phyloP scores from a whole-genome alignment of 1,284 basidiomycete genomes.

The Cutaneotrichosporon sp. region DNA sequence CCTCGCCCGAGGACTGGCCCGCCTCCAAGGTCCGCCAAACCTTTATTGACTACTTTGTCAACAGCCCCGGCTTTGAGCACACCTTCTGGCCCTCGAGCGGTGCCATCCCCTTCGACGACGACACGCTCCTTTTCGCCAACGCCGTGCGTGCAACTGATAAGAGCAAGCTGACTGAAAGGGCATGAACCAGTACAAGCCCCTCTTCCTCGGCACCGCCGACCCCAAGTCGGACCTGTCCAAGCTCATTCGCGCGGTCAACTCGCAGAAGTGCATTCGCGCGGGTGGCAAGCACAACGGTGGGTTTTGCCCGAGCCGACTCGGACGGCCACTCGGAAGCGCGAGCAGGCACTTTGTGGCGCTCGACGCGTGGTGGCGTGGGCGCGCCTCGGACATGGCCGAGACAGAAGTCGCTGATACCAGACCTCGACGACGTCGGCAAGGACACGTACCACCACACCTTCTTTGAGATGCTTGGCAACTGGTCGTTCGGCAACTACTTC shows the following conservation, averaged over 20 bases:
- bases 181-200: slow-evolving; percentile 98
- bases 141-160: slow-evolving; percentile 58
- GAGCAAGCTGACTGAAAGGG: slow-evolving; percentile 55
- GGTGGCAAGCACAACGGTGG: slow-evolving; percentile 97
- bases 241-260: slow-evolving; percentile 90
- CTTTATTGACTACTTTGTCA: slow-evolving; percentile 75
- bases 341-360: not conserved
- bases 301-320: slow-evolving; percentile 26
- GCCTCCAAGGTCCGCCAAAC: slow-evolving; percentile 69
- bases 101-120: slow-evolving; percentile 95
- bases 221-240: slow-evolving; percentile 83
- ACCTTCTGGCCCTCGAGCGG: slow-evolving; percentile 91
- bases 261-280: slow-evolving; percentile 96
- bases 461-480: slow-evolving; percentile 99
- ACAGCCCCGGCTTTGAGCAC: slow-evolving; percentile 66
- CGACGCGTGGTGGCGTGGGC: not conserved
- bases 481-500: slow-evolving; percentile 99
- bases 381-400: not conserved
- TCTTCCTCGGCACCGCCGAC: slow-evolving; percentile 95
- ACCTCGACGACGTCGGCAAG: slow-evolving; percentile 97
- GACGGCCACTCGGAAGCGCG: not conserved
- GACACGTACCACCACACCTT: slow-evolving; percentile 83
- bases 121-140: slow-evolving; percentile 96
- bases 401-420: slow-evolving; percentile 54
- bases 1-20: slow-evolving; percentile 61